Conservation (phyloP, 345 rosid species). For the Lagerstroemia speciosa region DNA sequence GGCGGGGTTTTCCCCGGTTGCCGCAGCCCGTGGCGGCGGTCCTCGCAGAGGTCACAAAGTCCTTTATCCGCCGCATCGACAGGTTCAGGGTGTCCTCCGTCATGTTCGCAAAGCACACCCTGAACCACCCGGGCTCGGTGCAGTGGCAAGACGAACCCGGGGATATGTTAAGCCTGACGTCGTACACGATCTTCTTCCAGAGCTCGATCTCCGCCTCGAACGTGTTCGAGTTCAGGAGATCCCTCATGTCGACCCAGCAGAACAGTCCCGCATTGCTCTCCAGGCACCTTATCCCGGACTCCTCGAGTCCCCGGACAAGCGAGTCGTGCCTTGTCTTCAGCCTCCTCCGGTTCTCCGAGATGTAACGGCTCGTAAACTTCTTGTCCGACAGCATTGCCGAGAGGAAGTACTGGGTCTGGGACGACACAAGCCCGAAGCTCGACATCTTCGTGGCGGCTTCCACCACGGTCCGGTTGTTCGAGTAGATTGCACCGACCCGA, state of each 20-base stretch:
- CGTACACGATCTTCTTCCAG: conserved; percentile 54
- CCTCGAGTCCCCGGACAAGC: conserved; percentile 34
- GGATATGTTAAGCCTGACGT: conserved; percentile 63
- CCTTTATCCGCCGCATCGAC: no score
- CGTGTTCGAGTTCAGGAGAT: conserved; percentile 42
- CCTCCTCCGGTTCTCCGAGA: conserved; percentile 51
- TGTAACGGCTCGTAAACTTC: conserved; percentile 51
- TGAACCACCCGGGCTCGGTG: conserved; percentile 82
- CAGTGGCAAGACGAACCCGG: conserved; percentile 88
- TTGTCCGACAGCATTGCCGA: conserved; percentile 53
- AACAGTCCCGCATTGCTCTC: conserved; percentile 72
- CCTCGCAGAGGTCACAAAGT: no score
- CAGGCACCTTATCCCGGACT: conserved; percentile 44
- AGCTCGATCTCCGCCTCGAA: conserved; percentile 62
- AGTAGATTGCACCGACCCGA: no score
- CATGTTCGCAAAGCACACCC: conserved; percentile 77
- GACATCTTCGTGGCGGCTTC: conserved; percentile 82
- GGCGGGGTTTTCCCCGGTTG: no score
- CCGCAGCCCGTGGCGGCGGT: no score
- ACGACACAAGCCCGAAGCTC: conserved; percentile 79
- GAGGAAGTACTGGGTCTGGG: conserved; percentile 71
- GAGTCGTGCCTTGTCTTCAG: conserved; percentile 37
- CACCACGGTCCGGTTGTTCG: conserved; percentile 52
- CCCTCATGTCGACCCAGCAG: conserved; percentile 88
- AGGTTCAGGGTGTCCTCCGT: no score